Percentiles rank a stretch among this genome's conserved stretches.
These are phyloP conservation scores for Clathrospora elynae DNA, from an alignment of 2,329 filamentous ascomycete species.

Conservation along the genomic window DNA sequence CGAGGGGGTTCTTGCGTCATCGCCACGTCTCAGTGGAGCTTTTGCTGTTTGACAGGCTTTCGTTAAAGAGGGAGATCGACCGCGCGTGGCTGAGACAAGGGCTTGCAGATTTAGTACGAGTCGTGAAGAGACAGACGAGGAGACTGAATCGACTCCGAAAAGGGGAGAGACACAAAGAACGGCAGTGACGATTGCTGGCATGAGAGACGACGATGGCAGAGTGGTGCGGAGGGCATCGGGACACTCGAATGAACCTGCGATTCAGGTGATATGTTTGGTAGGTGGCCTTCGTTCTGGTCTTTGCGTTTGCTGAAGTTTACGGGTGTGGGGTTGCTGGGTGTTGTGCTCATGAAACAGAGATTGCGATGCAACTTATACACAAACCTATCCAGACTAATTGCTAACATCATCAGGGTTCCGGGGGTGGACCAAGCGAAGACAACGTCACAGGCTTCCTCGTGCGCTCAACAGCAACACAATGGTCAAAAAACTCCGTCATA, in stretches of 20 bases:
- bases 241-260: conserved; percentile 46
- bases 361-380: not conserved
- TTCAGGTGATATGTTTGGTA: conserved; percentile 58
- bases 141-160: not conserved
- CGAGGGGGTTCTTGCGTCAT: not conserved
- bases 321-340: not conserved
- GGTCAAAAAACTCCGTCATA: conserved; percentile 80
- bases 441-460: conserved; percentile 90
- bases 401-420: conserved; percentile 69
- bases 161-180: conserved; percentile 3
- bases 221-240: conserved; percentile 46
- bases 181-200: conserved; percentile 39
- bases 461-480: conserved; percentile 76
- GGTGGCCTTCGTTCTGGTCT: conserved; percentile 22
- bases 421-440: conserved; percentile 87
- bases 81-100: conserved; percentile 3
- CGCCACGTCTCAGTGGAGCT: conserved; percentile 1
- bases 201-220: conserved; percentile 50
- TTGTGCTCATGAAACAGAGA: no score
- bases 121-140: not conserved
- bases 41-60: not conserved
- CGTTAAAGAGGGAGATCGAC: not conserved
- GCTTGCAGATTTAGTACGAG: not conserved
- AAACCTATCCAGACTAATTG: not conserved
- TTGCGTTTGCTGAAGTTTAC: not conserved